These are phyloP conservation scores for Pythium dissimile DNA, from an alignment of 352 stramenopile species.

Conservation along the genomic window DNA sequence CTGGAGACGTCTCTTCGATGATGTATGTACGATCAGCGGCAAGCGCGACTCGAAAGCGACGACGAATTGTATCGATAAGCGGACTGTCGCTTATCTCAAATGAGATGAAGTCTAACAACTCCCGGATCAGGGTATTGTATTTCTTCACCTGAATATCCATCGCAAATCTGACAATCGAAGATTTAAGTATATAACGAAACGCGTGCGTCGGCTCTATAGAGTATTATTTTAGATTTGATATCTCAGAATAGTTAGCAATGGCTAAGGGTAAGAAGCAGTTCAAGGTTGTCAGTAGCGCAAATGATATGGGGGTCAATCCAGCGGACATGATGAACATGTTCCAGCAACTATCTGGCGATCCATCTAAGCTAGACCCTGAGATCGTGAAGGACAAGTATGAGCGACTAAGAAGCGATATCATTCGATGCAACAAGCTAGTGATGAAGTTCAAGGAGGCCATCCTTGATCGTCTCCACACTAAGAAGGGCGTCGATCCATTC, in stretches of 20 bases:
- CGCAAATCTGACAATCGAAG: too few relatives aligned
- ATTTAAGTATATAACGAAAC: too few relatives aligned
- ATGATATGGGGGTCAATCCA: background rate
- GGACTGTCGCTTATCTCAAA: background rate
- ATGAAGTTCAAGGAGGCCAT: slow-evolving; percentile 2
- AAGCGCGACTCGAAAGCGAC: background rate
- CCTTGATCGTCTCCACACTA: background rate
- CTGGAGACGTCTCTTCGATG: background rate
- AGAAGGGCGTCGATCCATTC: background rate
- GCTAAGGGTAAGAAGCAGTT: background rate
- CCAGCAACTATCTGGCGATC: background rate
- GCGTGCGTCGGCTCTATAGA: too few relatives aligned
- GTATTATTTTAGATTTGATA: background rate
- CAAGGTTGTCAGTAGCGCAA: too few relatives aligned
- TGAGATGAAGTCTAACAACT: background rate
- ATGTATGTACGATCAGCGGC: background rate
- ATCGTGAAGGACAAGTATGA: slow-evolving; percentile 6
- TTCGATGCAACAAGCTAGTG: slow-evolving; percentile 1
- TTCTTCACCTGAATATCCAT: background rate
- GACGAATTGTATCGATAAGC: background rate
- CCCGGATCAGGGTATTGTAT: background rate
- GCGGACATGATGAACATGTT: slow-evolving; percentile 1
- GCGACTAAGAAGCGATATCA: background rate
- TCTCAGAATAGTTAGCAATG: background rate
- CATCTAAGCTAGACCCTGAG: background rate